Conservation (phyloP, 768 basidiomycete species). For the Termitomyces sp. region DNA sequence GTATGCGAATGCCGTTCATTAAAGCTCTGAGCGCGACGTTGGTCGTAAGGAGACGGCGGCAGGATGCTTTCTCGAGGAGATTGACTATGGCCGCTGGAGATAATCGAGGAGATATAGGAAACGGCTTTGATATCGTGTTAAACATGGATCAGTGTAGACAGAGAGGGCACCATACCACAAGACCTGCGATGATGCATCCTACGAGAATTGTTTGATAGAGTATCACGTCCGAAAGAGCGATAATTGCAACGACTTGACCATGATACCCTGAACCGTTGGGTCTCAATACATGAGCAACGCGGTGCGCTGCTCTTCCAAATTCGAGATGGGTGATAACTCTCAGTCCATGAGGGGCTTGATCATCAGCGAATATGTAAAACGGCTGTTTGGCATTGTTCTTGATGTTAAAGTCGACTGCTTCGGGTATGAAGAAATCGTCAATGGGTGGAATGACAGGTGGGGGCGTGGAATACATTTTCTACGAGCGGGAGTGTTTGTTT, state of each 20-base stretch:
- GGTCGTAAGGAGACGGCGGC: conserved; percentile 30
- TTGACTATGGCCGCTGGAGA: conserved; percentile 27
- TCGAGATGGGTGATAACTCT: conserved; percentile 26
- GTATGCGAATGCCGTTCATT: conserved; percentile 18
- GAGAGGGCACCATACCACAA: not conserved
- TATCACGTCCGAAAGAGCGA: conserved; percentile 20
- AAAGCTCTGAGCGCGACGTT: conserved; percentile 21
- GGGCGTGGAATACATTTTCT: too few species aligned
- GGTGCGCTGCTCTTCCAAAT: conserved; percentile 32
- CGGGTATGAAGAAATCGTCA: too few species aligned
- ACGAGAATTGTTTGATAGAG: conserved; percentile 28
- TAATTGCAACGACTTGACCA: conserved; percentile 21
- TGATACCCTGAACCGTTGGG: conserved; percentile 18
- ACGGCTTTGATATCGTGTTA: not conserved
- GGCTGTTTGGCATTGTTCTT: not conserved
- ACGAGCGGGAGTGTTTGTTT: too few species aligned
- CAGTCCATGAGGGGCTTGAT: conserved; percentile 9
- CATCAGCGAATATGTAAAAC: conserved; percentile 12
- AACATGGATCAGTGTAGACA: not conserved
- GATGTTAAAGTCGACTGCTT: too few species aligned
- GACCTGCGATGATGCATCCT: conserved; percentile 23
- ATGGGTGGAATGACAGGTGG: too few species aligned
- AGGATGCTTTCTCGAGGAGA: conserved; percentile 30
- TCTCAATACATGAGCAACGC: conserved; percentile 26
- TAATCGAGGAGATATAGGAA: conserved; percentile 26